Percentiles rank a stretch among this genome's conserved stretches.
phyloP scores from a whole-genome alignment of 306 rosid species.

The Trifolium repens region DNA sequence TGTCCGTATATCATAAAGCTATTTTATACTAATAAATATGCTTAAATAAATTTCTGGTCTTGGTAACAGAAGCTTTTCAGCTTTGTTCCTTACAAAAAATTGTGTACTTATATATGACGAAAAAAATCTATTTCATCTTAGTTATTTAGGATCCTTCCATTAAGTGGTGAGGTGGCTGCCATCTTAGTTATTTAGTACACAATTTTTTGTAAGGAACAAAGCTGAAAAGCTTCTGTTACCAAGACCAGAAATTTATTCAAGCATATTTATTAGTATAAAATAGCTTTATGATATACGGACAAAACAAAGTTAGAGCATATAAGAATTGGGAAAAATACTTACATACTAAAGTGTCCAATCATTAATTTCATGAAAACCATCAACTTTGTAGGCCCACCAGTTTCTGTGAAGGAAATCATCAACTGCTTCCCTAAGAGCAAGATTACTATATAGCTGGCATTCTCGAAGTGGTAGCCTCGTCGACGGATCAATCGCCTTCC shows the following conservation, averaged over 20 bases:
- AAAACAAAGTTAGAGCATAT: no score
- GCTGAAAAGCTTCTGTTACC: not conserved
- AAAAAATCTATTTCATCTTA: not conserved
- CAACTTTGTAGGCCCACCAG: no score
- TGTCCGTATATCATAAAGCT: constrained; percentile 3
- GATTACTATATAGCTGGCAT: no score
- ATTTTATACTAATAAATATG: constrained; percentile 14
- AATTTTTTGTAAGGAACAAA: not conserved
- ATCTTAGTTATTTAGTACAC: no score
- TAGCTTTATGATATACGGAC: constrained; percentile 10
- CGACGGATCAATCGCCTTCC: no score
- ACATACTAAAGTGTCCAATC: no score
- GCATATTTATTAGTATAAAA: constrained; percentile 8
- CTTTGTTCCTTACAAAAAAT: not conserved
- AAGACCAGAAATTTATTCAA: not conserved
- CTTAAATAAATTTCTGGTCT: not conserved
- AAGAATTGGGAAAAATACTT: no score
- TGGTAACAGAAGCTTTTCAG: not conserved
- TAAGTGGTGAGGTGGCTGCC: not conserved
- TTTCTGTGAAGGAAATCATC: no score
- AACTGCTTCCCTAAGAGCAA: no score
- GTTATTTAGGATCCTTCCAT: not conserved
- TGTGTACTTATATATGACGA: not conserved
- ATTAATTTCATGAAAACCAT: no score
- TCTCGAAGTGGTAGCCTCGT: no score